phyloP scores from a whole-genome alignment of 495 filamentous ascomycete genomes.

The Tuber brumale region DNA sequence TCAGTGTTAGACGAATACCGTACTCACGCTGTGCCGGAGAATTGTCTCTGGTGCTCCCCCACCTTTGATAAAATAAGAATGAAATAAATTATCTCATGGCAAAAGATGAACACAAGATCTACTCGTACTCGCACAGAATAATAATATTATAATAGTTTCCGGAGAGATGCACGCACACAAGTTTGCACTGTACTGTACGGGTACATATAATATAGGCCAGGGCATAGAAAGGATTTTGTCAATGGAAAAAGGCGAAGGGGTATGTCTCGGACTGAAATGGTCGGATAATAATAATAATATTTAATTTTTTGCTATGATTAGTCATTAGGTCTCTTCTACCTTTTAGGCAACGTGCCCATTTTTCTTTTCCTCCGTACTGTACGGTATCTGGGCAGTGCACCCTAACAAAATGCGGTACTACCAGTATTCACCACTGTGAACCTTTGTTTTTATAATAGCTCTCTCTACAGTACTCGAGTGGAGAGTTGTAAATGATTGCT shows the following conservation, averaged over 20 bases:
- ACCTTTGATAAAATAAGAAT: background rate
- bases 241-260: background rate
- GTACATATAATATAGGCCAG: too few relatives aligned
- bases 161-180: background rate
- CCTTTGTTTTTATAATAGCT: too few relatives aligned
- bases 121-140: background rate
- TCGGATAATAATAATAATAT: background rate
- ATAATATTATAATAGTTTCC: background rate
- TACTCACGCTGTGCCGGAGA: background rate
- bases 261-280: background rate
- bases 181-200: too few relatives aligned
- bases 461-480: too few relatives aligned
- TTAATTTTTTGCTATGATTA: background rate
- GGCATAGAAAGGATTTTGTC: background rate
- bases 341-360: background rate
- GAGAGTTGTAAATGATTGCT: background rate
- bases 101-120: background rate
- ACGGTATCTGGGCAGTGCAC: background rate
- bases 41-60: background rate
- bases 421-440: background rate
- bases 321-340: background rate
- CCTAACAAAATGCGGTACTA: background rate
- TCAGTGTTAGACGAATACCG: background rate
- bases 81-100: background rate
- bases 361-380: too few relatives aligned